Conservation (phyloP, 1,284 basidiomycete species). For the Trichosporon sp. region DNA sequence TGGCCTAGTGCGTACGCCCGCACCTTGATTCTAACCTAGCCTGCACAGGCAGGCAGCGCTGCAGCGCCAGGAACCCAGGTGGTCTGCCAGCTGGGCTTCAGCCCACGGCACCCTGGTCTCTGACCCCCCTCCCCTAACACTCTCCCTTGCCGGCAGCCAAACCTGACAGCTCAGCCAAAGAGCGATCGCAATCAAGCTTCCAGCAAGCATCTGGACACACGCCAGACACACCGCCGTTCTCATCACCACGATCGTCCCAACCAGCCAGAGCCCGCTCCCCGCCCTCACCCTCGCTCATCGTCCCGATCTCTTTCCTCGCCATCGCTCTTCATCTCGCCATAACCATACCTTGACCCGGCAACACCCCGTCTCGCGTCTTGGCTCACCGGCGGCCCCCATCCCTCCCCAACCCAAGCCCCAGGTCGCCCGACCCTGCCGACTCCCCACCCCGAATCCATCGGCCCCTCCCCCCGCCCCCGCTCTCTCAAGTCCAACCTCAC, state of each 20-base stretch:
- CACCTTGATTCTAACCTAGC: conserved; percentile 12
- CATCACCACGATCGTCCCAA: conserved; percentile 2
- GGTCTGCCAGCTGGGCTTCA: too few relatives aligned
- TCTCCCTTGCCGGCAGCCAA: background rate
- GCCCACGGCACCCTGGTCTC: too few relatives aligned
- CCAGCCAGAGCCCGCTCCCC: background rate
- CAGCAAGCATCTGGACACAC: background rate
- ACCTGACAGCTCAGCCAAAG: background rate
- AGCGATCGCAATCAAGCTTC: conserved; percentile 9
- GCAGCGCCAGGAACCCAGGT: too few relatives aligned
- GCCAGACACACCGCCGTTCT: conserved; percentile 9
- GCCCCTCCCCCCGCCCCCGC: too few relatives aligned
- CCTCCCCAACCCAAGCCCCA: background rate
- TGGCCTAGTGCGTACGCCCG: conserved; percentile 1
- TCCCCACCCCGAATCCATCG: background rate
- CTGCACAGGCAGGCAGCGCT: background rate
- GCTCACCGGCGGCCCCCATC: conserved; percentile 10
- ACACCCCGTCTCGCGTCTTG: conserved; percentile 4
- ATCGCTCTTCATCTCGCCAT: background rate
- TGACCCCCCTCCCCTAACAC: too few relatives aligned
- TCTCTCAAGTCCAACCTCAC: too few relatives aligned
- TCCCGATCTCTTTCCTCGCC: background rate
- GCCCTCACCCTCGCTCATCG: background rate
- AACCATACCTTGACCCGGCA: background rate
- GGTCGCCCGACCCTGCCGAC: background rate